Evolutionary conservation across 768 basidiomycete species (phyloP), one percentile per base, ranked within the genome.

Genomic region (Suillus cothurnatus): DNA sequence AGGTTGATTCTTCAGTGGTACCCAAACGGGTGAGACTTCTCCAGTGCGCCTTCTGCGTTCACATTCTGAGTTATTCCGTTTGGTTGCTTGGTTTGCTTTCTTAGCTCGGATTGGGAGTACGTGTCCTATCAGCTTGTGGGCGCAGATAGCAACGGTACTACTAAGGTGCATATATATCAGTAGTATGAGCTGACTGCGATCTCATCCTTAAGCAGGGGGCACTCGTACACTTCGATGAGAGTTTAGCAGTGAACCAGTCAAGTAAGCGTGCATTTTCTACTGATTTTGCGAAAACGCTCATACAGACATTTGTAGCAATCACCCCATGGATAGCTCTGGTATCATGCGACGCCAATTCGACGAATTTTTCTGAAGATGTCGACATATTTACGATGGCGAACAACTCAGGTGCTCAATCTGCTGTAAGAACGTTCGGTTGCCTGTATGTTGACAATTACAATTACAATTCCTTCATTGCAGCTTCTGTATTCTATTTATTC

Each of bases 311-410:
- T 65, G 41, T 67, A 32, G 69, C 73, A 85, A 81, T 79, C 6
- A 93, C 94, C 0, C 94, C 95, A 4, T 97, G 95, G 94, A 91
- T 97, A 70, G 95, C 95, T 15, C 83, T 95, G 68, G 85, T 97
- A 58, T 85, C 88, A 4, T 97, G 95, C 75, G 94, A 96, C 72
- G 72, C 73, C 63, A 95, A 95, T 74, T 83, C 88, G 21, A 92
- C 92, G 19, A 78, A 84, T 65, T 80, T 85, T 4, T 87, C 88
- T 1, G 73, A 80, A 61, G 80, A 85, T 3, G 74, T 80, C 57
- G 95, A 97, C 73, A 85, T 96, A 61, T 94, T 97, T 76, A 93
- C 92, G 0, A 81, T 93, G 49, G 94, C 93, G 26, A 81, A 84
- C 49, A 86, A 90, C 67, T 81, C 86, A 67, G 95, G 95, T 6